Evolutionary conservation across 208 protist species (phyloP).

Genomic region (Acanthamoeba castellanii): DNA sequence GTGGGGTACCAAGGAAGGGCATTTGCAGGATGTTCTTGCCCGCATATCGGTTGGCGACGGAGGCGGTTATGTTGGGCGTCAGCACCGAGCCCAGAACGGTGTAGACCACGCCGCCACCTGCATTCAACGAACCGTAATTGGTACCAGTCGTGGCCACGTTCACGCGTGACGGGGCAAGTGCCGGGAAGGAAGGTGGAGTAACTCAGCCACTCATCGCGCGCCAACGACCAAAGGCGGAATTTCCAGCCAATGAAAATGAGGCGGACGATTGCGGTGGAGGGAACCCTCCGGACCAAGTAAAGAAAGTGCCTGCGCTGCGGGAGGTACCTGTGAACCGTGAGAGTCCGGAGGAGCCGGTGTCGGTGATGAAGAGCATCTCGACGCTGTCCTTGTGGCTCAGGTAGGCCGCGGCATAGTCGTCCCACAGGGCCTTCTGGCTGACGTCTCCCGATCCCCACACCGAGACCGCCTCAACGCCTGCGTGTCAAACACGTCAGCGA

Average conservation of each 20-base stretch:
- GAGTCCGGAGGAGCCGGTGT: background rate
- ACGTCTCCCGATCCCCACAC: conserved; percentile 27
- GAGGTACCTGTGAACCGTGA: background rate
- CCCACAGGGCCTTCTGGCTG: background rate
- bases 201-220: background rate
- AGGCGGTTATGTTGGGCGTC: background rate
- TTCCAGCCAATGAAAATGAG: no score
- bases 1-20: background rate
- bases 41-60: background rate
- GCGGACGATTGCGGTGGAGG: no score
- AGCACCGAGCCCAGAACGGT: background rate
- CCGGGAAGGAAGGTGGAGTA: background rate
- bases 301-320: background rate
- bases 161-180: background rate
- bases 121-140: background rate
- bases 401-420: background rate
- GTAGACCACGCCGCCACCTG: conserved; percentile 17
- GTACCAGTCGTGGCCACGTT: background rate
- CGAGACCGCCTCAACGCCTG: background rate
- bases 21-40: conserved; percentile 37
- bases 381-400: conserved; percentile 34
- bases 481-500: background rate
- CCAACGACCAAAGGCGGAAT: background rate
- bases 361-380: conserved; percentile 15
- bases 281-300: no score